Percentiles rank a stretch among this genome's conserved stretches.
Conservation (phyloP, 768 basidiomycete species). For the Astraeus odoratus region DNA sequence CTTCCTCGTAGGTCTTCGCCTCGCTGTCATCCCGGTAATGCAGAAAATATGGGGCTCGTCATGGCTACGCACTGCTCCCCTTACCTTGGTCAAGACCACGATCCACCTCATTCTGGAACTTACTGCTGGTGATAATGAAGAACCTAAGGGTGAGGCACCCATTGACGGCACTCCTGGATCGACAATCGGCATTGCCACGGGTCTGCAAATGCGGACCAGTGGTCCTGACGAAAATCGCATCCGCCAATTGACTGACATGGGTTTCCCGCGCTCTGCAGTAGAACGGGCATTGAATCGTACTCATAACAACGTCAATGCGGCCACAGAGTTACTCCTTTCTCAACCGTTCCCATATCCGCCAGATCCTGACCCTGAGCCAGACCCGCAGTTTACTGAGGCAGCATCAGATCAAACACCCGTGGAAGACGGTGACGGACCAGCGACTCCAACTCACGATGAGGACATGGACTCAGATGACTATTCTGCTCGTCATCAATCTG, state of each 20-base stretch:
- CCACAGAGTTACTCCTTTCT: conserved; percentile 78
- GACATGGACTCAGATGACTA: conserved; percentile 21
- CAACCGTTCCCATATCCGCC: conserved; percentile 75
- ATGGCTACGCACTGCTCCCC: conserved; percentile 75
- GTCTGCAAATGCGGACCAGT: conserved; percentile 28
- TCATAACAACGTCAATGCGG: conserved; percentile 83
- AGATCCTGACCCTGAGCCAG: conserved; percentile 42
- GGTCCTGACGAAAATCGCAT: conserved; percentile 74
- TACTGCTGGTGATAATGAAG: conserved; percentile 76
- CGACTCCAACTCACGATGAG: conserved; percentile 20
- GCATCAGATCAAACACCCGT: conserved; percentile 22
- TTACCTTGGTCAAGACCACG: conserved; percentile 66
- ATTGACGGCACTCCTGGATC: conserved; percentile 28
- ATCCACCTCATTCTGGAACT: conserved; percentile 77
- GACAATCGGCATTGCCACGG: conserved; percentile 25
- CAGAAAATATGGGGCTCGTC: conserved; percentile 70
- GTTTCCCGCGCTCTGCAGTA: conserved; percentile 85
- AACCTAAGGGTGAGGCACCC: conserved; percentile 42
- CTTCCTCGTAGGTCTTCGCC: conserved; percentile 77
- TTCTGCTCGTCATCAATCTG: conserved; percentile 1
- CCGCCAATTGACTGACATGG: conserved; percentile 90
- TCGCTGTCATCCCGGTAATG: conserved; percentile 60
- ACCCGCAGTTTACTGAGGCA: conserved; percentile 12
- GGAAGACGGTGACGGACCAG: conserved; percentile 18
- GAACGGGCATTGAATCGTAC: conserved; percentile 78